A percentile compares a stretch with the other conserved stretches of the same genome.
Conservation (phyloP, 73 alveolate genomes). For the Paramecium octaurelia region DNA sequence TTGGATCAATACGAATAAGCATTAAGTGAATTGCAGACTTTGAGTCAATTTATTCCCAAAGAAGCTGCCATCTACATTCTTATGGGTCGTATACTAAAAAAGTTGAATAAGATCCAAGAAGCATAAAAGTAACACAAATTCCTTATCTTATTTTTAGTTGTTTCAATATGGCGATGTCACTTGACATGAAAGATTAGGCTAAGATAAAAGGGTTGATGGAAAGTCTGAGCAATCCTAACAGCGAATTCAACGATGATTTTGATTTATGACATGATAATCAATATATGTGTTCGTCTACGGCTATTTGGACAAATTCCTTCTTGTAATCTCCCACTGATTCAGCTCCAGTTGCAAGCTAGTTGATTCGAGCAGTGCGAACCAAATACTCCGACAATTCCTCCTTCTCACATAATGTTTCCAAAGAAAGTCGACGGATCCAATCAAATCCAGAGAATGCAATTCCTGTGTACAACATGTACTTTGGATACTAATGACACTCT, state of each 20-base stretch:
- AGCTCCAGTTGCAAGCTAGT: not conserved
- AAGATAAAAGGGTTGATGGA: slow-evolving; percentile 33
- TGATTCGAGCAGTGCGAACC: not conserved
- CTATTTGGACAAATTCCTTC: not conserved
- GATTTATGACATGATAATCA: slow-evolving; percentile 43
- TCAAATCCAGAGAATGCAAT: not conserved
- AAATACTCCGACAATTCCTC: not conserved
- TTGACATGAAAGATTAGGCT: slow-evolving; percentile 9
- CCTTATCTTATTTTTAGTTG: not conserved
- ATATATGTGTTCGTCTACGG: slow-evolving; percentile 32
- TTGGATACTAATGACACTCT: not conserved
- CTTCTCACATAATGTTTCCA: not conserved
- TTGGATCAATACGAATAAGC: slow-evolving; percentile 88
- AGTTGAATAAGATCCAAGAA: slow-evolving; percentile 76
- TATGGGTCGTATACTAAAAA: slow-evolving; percentile 88
- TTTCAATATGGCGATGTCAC: slow-evolving; percentile 32
- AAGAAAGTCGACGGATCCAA: not conserved
- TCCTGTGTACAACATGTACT: not conserved
- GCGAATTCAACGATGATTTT: slow-evolving; percentile 47
- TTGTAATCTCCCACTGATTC: not conserved
- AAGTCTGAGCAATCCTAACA: not conserved
- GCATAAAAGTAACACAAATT: slow-evolving; percentile 73
- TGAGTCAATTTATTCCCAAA: slow-evolving; percentile 82
- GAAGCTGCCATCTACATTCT: slow-evolving; percentile 91
- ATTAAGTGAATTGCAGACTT: slow-evolving; percentile 72